Evolutionary conservation across 805 yeast species (phyloP).

Genomic region (Barnettozyma botsteinii): DNA sequence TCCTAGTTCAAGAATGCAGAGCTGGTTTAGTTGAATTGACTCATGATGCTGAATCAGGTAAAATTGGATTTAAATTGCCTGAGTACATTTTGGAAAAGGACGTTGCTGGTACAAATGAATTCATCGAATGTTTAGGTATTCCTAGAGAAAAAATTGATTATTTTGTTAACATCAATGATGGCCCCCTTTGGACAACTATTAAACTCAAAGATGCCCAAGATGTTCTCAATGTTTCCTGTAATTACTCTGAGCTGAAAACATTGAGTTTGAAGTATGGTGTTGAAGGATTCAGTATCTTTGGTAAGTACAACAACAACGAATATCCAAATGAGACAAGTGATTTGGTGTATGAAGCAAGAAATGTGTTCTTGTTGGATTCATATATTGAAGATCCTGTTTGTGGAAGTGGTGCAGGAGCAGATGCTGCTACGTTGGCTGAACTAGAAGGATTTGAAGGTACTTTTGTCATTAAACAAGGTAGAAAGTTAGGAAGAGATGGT

Average conservation of each 20-base stretch:
- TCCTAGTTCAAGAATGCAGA: conserved; percentile 38
- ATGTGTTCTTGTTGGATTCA: conserved; percentile 35
- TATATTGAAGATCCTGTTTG: conserved; percentile 46
- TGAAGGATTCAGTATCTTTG: conserved; percentile 37
- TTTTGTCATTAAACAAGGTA: conserved; percentile 33
- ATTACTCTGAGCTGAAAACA: conserved; percentile 23
- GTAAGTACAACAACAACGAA: conserved; percentile 25
- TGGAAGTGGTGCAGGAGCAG: conserved; percentile 43
- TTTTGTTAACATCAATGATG: conserved; percentile 31
- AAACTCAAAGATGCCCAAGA: conserved; percentile 28
- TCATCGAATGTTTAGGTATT: conserved; percentile 3
- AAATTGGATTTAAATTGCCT: conserved; percentile 28
- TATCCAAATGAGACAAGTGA: conserved; percentile 11
- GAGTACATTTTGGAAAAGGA: conserved; percentile 13
- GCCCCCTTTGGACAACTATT: conserved; percentile 42
- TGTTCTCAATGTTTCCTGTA: conserved; percentile 31
- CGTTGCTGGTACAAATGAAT: conserved; percentile 3
- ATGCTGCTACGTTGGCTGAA: conserved; percentile 26
- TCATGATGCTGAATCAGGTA: conserved; percentile 16
- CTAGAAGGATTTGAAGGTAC: conserved; percentile 16
- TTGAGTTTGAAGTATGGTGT: conserved; percentile 20
- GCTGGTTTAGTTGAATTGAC: conserved; percentile 37
- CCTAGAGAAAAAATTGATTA: not conserved
- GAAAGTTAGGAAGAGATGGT: conserved; percentile 36
- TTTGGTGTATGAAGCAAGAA: conserved; percentile 34